A percentile compares a stretch with the other conserved stretches of the same genome.
These are phyloP conservation scores for Simplicillium aogashimaense DNA, from an alignment of 2,329 filamentous ascomycete genomes.

Conservation along the genomic window DNA sequence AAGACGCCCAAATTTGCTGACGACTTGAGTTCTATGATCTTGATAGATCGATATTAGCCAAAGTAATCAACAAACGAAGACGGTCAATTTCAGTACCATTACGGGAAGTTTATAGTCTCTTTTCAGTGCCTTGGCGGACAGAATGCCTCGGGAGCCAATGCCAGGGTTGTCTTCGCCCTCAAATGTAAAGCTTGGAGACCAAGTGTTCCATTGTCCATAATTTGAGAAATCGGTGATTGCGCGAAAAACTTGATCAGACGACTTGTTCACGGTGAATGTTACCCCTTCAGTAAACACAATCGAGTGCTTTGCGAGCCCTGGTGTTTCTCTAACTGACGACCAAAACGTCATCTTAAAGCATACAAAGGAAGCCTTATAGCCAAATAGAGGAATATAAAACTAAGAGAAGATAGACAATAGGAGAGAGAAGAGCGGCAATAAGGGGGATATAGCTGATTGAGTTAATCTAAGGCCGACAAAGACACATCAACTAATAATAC, in stretches of 20 bases:
- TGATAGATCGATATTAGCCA: too few relatives aligned
- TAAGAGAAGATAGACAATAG: too few relatives aligned
- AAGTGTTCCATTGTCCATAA: slow-evolving; percentile 1
- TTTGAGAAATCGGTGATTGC: not conserved
- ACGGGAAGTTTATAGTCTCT: not conserved
- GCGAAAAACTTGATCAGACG: not conserved
- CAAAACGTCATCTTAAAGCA: not conserved
- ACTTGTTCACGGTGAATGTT: not conserved
- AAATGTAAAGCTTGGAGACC: not conserved
- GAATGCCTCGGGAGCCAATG: not conserved
- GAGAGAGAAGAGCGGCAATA: too few relatives aligned
- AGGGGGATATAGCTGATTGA: too few relatives aligned
- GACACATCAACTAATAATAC: too few relatives aligned
- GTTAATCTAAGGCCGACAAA: too few relatives aligned
- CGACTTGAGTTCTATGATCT: not conserved
- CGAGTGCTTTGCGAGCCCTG: not conserved
- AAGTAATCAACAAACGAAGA: not conserved
- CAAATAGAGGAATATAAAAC: too few relatives aligned
- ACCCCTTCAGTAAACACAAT: slow-evolving; percentile 1
- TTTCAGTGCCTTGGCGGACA: not conserved
- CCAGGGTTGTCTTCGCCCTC: not conserved
- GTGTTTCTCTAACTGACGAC: slow-evolving; percentile 1
- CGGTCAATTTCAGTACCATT: not conserved
- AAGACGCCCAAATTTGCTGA: not conserved
- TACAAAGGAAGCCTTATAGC: too few relatives aligned